These are phyloP conservation scores for Cordyceps militaris DNA, from an alignment of 2,329 filamentous ascomycete genomes.

Conservation along the genomic window DNA sequence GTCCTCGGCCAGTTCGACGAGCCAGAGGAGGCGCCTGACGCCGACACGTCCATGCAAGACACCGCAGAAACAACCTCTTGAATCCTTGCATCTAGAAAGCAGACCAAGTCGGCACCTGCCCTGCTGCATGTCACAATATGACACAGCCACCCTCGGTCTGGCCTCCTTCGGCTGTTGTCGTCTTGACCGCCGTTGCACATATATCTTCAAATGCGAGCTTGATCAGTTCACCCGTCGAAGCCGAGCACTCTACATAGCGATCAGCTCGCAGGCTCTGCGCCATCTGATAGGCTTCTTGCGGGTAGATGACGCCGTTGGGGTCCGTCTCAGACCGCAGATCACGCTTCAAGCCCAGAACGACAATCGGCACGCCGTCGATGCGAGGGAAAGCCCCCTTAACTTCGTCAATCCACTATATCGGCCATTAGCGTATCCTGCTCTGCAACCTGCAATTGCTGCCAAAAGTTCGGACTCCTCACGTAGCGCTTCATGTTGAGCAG, in stretches of 20 bases:
- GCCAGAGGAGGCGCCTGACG: conserved; percentile 26
- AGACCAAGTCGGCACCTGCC: neutral
- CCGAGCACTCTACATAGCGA: conserved; percentile 58
- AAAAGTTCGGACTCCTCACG: conserved; percentile 31
- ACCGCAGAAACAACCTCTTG: conserved; percentile 19
- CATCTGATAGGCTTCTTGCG: conserved; percentile 51
- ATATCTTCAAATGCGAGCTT: conserved; percentile 54
- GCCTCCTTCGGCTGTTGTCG: conserved; percentile 38
- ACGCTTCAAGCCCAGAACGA: conserved; percentile 54
- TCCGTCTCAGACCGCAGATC: conserved; percentile 52
- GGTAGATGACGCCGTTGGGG: conserved; percentile 53
- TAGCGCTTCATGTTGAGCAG: conserved; percentile 51
- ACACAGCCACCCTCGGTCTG: conserved; percentile 50
- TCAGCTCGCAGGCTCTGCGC: conserved; percentile 54
- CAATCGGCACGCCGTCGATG: conserved; percentile 43
- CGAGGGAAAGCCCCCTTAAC: conserved; percentile 41
- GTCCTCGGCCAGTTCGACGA: conserved; percentile 48
- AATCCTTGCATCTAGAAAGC: conserved; percentile 8
- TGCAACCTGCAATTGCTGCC: neutral
- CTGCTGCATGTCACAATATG: conserved; percentile 34
- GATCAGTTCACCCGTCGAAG: conserved; percentile 52
- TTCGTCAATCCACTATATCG: conserved; percentile 49
- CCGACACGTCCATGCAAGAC: conserved; percentile 33
- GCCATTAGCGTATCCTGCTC: neutral
- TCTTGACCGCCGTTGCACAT: conserved; percentile 47